Base-by-base conservation (phyloP, 2,329 filamentous ascomycete genomes). In the Leptosphaerulina australis region DNA sequence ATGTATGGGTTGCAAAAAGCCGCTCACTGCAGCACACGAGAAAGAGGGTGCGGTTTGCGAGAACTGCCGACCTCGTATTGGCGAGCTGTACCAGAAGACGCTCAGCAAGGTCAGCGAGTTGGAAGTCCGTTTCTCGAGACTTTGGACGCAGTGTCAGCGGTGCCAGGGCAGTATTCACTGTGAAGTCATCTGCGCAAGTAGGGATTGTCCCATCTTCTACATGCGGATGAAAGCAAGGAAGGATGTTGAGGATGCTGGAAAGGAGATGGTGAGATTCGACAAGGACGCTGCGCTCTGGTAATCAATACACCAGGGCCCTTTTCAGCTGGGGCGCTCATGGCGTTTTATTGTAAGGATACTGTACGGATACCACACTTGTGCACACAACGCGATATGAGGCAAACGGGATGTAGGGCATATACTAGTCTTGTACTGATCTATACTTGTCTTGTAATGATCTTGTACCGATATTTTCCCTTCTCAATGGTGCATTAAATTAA, bases 201-300 rank as follows among this genome's bases (percentile, higher is more conserved):
- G 91, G 72, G 94, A 99, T 78, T 99, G 94, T 70, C 94, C 94
- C 1, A 99, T 99, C 67, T 99, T 99, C 75, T 99, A 99, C 74
- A 99, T 99, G 94, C 86, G 94, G 4, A 99, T 99, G 94, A 99
- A 99, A 81, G 93, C 93, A 24, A 96, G 97, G 83, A 99, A 99
- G 80, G 94, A 99, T 72, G 86, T 97, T 29, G 93, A 97, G 74
- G 94, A 99, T 76, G 88, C 87, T 1, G 91, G 92, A 49, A 95
- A 91, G 77, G 94, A 99, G 73, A 74, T 99, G 65, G 83, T 83
- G 62, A 81, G 94, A 63, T 99, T 99, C 75, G 94, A 99, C 76
- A 83, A 86, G 58, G 92, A 96, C 74, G 83, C 85, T 64, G 87
- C 88, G 48, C 83, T 90, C 21, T 86, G 83, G 83, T 86, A 59